Conservation (phyloP, 768 basidiomycete species). For the Mycena rosella region DNA sequence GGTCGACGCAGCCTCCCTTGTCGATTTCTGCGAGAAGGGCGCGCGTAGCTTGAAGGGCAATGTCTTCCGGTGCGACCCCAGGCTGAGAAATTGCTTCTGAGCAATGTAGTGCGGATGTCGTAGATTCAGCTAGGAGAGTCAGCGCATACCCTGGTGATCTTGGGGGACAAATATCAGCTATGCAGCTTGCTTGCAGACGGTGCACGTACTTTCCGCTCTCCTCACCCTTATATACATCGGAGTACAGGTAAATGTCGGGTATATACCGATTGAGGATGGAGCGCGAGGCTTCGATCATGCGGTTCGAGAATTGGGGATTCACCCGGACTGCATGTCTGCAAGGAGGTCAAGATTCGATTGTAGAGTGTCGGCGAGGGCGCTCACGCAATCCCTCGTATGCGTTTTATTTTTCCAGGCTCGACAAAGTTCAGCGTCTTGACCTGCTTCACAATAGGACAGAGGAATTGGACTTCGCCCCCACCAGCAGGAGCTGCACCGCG, state of each 20-base stretch:
- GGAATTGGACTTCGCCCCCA: conserved; percentile 93
- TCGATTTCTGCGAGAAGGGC: conserved; percentile 83
- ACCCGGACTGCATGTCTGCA: conserved; percentile 94
- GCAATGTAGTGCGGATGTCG: conserved; percentile 89
- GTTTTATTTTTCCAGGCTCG: conserved; percentile 90
- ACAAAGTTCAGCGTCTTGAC: conserved; percentile 94
- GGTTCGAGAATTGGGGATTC: conserved; percentile 96
- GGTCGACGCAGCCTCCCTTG: conserved; percentile 91
- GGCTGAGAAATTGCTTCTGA: conserved; percentile 89
- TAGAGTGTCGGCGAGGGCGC: conserved; percentile 47
- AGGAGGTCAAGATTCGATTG: conserved; percentile 19
- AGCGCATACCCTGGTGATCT: conserved; percentile 98
- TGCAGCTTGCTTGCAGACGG: background rate
- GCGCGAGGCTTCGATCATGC: conserved; percentile 95
- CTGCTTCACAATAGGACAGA: conserved; percentile 93
- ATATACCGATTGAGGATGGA: conserved; percentile 96
- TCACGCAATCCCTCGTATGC: conserved; percentile 96
- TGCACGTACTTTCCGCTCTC: conserved; percentile 93
- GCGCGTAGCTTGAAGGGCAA: conserved; percentile 86
- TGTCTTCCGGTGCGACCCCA: conserved; percentile 91
- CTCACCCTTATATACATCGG: conserved; percentile 97
- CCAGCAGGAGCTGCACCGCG: conserved; percentile 93
- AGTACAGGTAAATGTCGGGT: conserved; percentile 98
- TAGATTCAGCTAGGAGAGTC: conserved; percentile 91
- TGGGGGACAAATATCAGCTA: conserved; percentile 11